A percentile compares a stretch with the other conserved stretches of the same genome.
Evolutionary conservation across 2,329 filamentous ascomycete species (phyloP).

Genomic region (Paradendryphiella salina): DNA sequence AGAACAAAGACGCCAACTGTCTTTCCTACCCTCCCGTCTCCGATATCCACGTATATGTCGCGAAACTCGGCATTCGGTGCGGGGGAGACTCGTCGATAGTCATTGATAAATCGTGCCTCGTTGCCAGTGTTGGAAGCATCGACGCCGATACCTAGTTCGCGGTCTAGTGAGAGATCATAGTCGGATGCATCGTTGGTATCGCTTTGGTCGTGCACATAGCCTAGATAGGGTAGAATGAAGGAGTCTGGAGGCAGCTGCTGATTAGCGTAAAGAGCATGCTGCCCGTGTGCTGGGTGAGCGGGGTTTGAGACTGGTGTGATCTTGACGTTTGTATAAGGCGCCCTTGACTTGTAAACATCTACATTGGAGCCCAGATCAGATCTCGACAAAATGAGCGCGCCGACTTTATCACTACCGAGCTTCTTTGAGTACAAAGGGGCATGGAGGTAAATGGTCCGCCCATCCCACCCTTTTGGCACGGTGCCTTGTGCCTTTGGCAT

Average conservation of each 20-base stretch:
- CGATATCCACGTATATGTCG: constrained; percentile 46
- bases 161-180: constrained; percentile 58
- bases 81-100: constrained; percentile 55
- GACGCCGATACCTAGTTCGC: constrained; percentile 53
- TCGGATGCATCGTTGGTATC: constrained; percentile 51
- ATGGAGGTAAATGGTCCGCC: constrained; percentile 31
- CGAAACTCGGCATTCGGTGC: constrained; percentile 51
- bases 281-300: constrained; percentile 54
- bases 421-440: constrained; percentile 40
- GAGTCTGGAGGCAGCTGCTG: constrained; percentile 50
- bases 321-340: constrained; percentile 46
- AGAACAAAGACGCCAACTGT: constrained; percentile 57
- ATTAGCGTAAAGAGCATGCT: constrained; percentile 55
- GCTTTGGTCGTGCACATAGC: constrained; percentile 52
- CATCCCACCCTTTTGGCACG: constrained; percentile 41
- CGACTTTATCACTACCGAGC: constrained; percentile 28
- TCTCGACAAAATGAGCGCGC: constrained; percentile 26
- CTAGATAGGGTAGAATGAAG: constrained; percentile 57
- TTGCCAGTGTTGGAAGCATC: constrained; percentile 56
- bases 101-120: constrained; percentile 58
- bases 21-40: constrained; percentile 49
- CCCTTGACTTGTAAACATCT: constrained; percentile 17
- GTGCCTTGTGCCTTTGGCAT: constrained; percentile 7
- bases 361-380: constrained; percentile 22
- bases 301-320: constrained; percentile 49